Percentiles rank a stretch among this genome's conserved stretches.
Evolutionary conservation across 2,329 filamentous ascomycete species (phyloP).

Genomic region (Tolypocladium endophyticum): DNA sequence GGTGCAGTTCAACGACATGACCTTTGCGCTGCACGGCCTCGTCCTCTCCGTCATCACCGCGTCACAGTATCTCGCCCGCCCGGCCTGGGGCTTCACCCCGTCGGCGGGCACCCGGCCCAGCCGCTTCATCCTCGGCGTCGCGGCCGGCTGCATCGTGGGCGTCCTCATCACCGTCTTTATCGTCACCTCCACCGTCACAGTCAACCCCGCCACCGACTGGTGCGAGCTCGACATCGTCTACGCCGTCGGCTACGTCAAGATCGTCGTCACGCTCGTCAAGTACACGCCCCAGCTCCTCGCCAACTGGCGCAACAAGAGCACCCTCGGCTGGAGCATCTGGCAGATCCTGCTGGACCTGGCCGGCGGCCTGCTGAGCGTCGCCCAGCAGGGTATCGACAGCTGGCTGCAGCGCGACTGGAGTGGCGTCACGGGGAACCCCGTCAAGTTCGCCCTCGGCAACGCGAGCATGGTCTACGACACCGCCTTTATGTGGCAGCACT

Average conservation of each 20-base stretch:
- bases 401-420: constrained; percentile 80
- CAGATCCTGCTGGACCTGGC: constrained; percentile 76
- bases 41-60: constrained; percentile 62
- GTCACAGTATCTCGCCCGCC: constrained; percentile 62
- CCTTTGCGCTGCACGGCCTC: constrained; percentile 75
- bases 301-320: constrained; percentile 79
- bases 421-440: constrained; percentile 80
- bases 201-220: constrained; percentile 37
- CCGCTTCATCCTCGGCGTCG: constrained; percentile 55
- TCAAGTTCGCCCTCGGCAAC: constrained; percentile 80
- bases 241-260: constrained; percentile 76
- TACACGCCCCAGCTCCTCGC: constrained; percentile 79
- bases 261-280: constrained; percentile 81
- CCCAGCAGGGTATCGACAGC: constrained; percentile 77
- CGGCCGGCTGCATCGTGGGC: constrained; percentile 55
- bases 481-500: constrained; percentile 84
- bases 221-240: constrained; percentile 54
- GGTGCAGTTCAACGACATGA: constrained; percentile 81
- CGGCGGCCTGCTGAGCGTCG: constrained; percentile 71
- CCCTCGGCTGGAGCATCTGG: constrained; percentile 75
- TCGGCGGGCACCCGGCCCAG: constrained; percentile 44
- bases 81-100: constrained; percentile 65
- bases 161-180: constrained; percentile 40
- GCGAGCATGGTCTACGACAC: constrained; percentile 78
- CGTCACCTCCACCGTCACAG: constrained; percentile 23